Evolutionary conservation across 1,139 yeast genomes (phyloP), one percentile per base, ranked within the genome.

Genomic region (Oligophagozyma castellii): DNA sequence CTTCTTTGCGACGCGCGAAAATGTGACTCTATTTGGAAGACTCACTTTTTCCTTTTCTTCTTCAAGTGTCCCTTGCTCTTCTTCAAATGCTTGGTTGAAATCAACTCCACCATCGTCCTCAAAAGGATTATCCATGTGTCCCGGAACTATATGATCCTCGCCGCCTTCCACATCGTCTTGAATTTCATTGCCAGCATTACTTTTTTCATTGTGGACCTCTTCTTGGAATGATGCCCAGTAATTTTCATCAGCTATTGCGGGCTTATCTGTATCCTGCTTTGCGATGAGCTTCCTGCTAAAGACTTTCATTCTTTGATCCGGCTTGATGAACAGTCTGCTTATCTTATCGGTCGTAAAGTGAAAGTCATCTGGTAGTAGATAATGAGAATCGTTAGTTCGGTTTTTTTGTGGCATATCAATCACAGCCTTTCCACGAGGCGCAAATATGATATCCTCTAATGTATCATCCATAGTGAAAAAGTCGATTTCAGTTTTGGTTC

Each of bases 1-100:
- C 40, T 76, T 67, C 51, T 84, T 86, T 3, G 95, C 89, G 3
- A 74, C 72, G 31, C 78, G 64, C 1, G 95, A 80, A 44, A 75
- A 84, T 37, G 67, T 73, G 27, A 84, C 73, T 27, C 49, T 49
- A 39, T 70, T 63, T 46, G 23, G 59, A 38, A 29, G 56, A 61
- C 4, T 58, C 45, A 16, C 16, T 11, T 8, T 19, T 5, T 5
- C 19, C 24, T 14, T 13, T 14, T 10, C 24, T 2, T 19, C 24
- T 21, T 26, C 24, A 22, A 29, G 14, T 16, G 12, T 48, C 39
- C 26, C 31, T 32, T 22, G 22, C 12, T 25, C 22, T 10, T 27
- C 29, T 36, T 61, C 67, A 38, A 59, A 65, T 25, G 61, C 59
- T 35, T 51, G 55, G 28, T 53, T 53, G 30, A 63, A 65, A 35